Conservation (phyloP, 2,329 filamentous ascomycete species). For the Fusarium odoratissimum region DNA sequence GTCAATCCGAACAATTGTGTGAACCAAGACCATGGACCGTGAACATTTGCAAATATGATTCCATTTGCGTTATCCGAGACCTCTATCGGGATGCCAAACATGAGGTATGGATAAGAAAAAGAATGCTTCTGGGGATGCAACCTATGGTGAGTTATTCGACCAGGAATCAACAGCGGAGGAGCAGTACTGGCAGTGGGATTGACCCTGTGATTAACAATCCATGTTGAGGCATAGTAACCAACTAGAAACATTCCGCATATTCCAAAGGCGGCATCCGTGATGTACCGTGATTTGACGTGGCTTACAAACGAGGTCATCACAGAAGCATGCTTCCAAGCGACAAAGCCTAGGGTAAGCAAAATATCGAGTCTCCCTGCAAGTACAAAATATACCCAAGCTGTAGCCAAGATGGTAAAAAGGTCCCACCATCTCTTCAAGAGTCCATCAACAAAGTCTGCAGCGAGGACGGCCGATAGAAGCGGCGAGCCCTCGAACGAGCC, state of each 20-base stretch:
- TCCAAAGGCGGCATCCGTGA: conserved; percentile 1
- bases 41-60: conserved; percentile 62
- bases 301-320: conserved; percentile 1
- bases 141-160: conserved; percentile 72
- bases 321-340: conserved; percentile 31
- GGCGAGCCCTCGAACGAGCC: conserved; percentile 41
- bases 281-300: conserved; percentile 1
- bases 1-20: conserved; percentile 48
- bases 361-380: conserved; percentile 42
- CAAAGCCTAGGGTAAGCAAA: conserved; percentile 40
- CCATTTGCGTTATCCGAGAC: conserved; percentile 66
- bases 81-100: conserved; percentile 75
- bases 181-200: conserved; percentile 13
- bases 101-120: conserved; percentile 78
- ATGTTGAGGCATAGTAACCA: neutral
- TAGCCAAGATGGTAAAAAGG: neutral
- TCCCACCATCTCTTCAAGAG: neutral
- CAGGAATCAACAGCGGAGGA: conserved; percentile 70
- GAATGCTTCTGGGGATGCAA: conserved; percentile 75
- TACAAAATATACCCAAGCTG: conserved; percentile 30
- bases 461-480: conserved; percentile 33
- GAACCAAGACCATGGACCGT: conserved; percentile 32
- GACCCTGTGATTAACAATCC: neutral
- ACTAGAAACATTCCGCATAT: neutral
- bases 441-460: conserved; percentile 38